phyloP scores from a whole-genome alignment of 225 moss, liverwort and hornwort species.

The Marchantia paleacea region DNA sequence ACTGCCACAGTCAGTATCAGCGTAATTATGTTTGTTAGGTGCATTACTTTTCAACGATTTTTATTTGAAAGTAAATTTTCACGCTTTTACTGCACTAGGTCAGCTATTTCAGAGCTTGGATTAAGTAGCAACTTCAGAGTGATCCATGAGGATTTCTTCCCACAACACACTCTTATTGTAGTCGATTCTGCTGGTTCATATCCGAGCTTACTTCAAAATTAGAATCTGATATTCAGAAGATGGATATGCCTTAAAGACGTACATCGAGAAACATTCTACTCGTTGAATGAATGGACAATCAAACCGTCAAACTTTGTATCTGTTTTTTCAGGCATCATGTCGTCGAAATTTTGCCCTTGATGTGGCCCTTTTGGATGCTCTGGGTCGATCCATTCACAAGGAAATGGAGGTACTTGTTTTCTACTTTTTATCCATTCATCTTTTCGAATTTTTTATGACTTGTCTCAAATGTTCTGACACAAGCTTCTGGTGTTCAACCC shows the following conservation, averaged over 20 bases:
- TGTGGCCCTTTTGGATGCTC: constrained; percentile 85
- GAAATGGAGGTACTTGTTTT: constrained; percentile 73
- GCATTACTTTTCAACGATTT: too few species aligned
- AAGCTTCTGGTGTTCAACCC: background rate
- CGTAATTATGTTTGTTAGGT: too few species aligned
- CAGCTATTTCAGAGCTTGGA: background rate
- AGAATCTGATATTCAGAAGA: too few species aligned
- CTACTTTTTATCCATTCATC: background rate
- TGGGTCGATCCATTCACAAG: constrained; percentile 94
- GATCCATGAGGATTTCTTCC: background rate
- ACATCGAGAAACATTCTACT: too few species aligned
- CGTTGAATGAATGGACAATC: background rate
- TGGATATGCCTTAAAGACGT: too few species aligned
- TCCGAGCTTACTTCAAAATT: too few species aligned
- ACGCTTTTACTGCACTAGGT: background rate
- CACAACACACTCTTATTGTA: too few species aligned
- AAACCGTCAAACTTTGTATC: background rate
- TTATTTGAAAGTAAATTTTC: too few species aligned
- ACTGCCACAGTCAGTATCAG: too few species aligned
- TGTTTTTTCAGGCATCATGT: constrained; percentile 76
- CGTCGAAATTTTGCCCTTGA: constrained; percentile 98
- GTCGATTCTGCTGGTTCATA: too few species aligned
- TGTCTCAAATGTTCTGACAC: background rate
- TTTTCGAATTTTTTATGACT: background rate
- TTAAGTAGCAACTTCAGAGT: background rate